Base-by-base conservation (phyloP, 768 basidiomycete genomes). In the Calocera cornea region DNA sequence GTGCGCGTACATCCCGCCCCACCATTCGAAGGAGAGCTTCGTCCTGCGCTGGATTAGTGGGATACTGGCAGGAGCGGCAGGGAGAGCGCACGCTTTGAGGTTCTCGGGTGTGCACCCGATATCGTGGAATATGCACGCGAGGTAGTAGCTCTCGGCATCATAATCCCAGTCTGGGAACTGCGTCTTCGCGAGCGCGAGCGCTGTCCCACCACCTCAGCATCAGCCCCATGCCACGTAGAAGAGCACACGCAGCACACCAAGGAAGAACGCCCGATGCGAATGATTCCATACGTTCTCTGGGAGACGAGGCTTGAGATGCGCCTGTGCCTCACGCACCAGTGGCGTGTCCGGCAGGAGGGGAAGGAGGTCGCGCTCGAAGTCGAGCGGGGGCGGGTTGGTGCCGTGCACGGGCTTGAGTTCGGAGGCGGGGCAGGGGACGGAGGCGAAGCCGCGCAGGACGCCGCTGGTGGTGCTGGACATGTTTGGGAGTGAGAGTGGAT, bases 41-140 rank as follows among this genome's bases (percentile, higher is more conserved):
- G 72, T 72, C 12, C 70, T 72, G 70, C 12, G 0, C 19, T 7
- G 24, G 19, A 14, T 17, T 33, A n/a, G 24, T 14, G 5, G 11
- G 54, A 17, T 33, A 3, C 2, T 0, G 33, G 24, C 1, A 31
- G n/a, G 33, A 27, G 2, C 8, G 8, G 1, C 2, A 0, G 10
- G 31, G 0, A n/a, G 34, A 44, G n/a, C 68, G 36, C 49, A 67
- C 69, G 34, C 34, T 31, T n/a, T 17, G 34, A 68, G 47, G 34
- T 64, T 63, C 64, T 41, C 40, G 17, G 49, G 64, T 1, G 50
- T 67, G 7, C 68, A 69, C 16, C 70, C 72, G 27, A 72, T 34
- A 38, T 73, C 72, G 66, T 73, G 72, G 67, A 73, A 73, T 14
- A 73, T 54, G 47, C 71, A 72, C 17, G 71, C 64, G 1, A 73